These are phyloP conservation scores for Arabis hirsuta DNA, from an alignment of 345 rosid species.

Conservation along the genomic window DNA sequence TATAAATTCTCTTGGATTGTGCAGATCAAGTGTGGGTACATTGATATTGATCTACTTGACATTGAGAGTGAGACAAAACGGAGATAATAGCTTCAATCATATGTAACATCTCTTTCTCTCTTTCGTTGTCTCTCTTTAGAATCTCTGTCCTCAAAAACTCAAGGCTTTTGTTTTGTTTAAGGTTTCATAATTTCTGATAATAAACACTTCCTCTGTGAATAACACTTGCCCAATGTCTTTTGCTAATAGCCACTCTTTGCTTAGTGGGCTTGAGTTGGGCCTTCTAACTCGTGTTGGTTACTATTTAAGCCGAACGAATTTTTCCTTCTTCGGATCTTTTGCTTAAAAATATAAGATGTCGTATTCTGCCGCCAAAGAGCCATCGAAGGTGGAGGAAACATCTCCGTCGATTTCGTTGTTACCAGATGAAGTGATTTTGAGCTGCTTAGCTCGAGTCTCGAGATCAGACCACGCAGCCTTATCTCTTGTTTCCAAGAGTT, in stretches of 20 bases:
- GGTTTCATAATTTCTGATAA: slow-evolving; percentile 39
- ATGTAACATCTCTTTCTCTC: slow-evolving; percentile 44
- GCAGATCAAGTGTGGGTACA: slow-evolving; percentile 92
- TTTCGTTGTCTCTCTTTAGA: slow-evolving; percentile 26
- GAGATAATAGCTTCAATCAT: slow-evolving; percentile 55
- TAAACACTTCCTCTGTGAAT: slow-evolving; percentile 29
- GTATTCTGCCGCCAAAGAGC: neutral
- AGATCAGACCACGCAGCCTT: too few relatives aligned
- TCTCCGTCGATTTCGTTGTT: too few relatives aligned
- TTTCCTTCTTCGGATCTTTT: too few relatives aligned
- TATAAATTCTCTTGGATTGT: slow-evolving; percentile 7
- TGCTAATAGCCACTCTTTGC: too few relatives aligned
- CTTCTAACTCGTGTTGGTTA: too few relatives aligned
- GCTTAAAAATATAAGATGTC: neutral
- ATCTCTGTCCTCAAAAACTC: slow-evolving; percentile 21
- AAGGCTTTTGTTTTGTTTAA: slow-evolving; percentile 23
- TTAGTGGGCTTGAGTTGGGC: too few relatives aligned
- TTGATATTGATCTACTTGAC: slow-evolving; percentile 85
- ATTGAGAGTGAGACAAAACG: slow-evolving; percentile 68
- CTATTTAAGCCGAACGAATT: too few relatives aligned
- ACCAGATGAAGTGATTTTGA: too few relatives aligned
- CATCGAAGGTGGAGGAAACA: neutral
- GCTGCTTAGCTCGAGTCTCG: too few relatives aligned
- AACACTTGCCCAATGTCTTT: slow-evolving; percentile 10
- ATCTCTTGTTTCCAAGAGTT: too few relatives aligned